A percentile compares a stretch with the other conserved stretches of the same genome.
Evolutionary conservation across 306 rosid genomes (phyloP).

Genomic region (Amphicarpaea edgeworthii): DNA sequence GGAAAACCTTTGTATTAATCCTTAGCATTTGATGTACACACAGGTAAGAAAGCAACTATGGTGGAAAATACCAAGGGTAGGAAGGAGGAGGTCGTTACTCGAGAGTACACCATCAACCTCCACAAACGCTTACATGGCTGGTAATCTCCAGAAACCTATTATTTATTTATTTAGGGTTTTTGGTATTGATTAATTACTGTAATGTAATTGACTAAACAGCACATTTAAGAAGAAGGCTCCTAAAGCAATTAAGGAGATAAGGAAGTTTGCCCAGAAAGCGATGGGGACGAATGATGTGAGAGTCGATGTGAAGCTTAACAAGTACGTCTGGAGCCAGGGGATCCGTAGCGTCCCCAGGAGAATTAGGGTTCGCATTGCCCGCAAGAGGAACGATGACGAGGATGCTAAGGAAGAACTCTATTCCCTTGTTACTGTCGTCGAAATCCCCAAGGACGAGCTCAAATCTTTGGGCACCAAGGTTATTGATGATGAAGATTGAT

Average conservation of each 20-base stretch:
- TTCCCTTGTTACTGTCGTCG: constrained; percentile 87
- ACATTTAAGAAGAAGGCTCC: constrained; percentile 97
- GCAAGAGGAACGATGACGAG: constrained; percentile 93
- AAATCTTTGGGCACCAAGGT: constrained; percentile 85
- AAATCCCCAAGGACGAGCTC: constrained; percentile 80
- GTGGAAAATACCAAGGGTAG: constrained; percentile 79
- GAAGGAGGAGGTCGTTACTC: constrained; percentile 84
- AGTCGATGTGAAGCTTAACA: constrained; percentile 91
- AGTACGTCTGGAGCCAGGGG: constrained; percentile 89
- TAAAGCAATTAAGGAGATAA: constrained; percentile 87
- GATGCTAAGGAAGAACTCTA: constrained; percentile 93
- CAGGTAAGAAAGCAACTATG: constrained; percentile 52
- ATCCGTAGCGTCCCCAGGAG: constrained; percentile 94
- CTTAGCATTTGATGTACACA: no score
- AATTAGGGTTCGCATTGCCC: constrained; percentile 83
- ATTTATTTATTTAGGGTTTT: background rate
- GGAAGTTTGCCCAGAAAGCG: constrained; percentile 87
- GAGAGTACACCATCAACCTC: constrained; percentile 93
- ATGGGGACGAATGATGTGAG: constrained; percentile 93
- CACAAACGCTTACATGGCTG: constrained; percentile 92
- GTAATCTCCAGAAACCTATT: constrained; percentile 40
- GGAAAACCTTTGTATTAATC: no score
- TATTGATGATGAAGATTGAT: constrained; percentile 83
- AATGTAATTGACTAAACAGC: no score
- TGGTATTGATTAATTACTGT: no score